phyloP scores from a whole-genome alignment of 495 filamentous ascomycete species.

The Penicillium chermesinum region DNA sequence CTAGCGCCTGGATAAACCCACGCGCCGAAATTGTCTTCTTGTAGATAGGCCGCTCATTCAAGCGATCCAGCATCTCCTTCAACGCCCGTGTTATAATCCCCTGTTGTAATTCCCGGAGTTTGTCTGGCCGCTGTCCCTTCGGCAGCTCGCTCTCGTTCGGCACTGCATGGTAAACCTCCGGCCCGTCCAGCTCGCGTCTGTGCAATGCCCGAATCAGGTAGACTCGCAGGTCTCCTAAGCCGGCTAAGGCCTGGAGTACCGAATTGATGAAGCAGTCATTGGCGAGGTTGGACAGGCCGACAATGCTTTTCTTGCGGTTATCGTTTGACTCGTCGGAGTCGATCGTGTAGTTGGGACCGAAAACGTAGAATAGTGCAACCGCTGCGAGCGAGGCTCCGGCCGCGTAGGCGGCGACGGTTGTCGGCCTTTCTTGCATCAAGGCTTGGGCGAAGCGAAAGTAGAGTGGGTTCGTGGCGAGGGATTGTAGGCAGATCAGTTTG shows the following conservation, averaged over 20 bases:
- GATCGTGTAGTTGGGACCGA: conserved; percentile 90
- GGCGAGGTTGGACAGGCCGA: conserved; percentile 84
- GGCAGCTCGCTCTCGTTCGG: conserved; percentile 41
- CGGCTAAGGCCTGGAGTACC: conserved; percentile 89
- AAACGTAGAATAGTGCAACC: conserved; percentile 94
- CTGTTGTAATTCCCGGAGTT: conserved; percentile 66
- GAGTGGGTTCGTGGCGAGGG: conserved; percentile 7
- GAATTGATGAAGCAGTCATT: conserved; percentile 99
- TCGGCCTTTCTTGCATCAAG: conserved; percentile 80
- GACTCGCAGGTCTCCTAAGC: conserved; percentile 81
- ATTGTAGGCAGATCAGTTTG: conserved; percentile 10
- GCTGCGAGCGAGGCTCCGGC: conserved; percentile 93
- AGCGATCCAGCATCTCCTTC: conserved; percentile 85
- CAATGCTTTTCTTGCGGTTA: conserved; percentile 76
- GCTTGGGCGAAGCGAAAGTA: neutral
- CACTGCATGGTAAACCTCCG: conserved; percentile 60
- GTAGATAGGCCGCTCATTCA: conserved; percentile 92
- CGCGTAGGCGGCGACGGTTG: conserved; percentile 86
- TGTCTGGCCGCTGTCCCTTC: conserved; percentile 49
- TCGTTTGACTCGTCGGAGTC: conserved; percentile 65
- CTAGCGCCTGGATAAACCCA: conserved; percentile 71
- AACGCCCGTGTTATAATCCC: conserved; percentile 81
- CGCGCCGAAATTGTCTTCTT: conserved; percentile 88
- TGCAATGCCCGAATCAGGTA: conserved; percentile 88
- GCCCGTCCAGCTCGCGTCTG: conserved; percentile 70